Percentiles rank a stretch among this genome's conserved stretches.
Evolutionary conservation across 2,329 filamentous ascomycete genomes (phyloP).

Genomic region (Sclerotinia glacialis): DNA sequence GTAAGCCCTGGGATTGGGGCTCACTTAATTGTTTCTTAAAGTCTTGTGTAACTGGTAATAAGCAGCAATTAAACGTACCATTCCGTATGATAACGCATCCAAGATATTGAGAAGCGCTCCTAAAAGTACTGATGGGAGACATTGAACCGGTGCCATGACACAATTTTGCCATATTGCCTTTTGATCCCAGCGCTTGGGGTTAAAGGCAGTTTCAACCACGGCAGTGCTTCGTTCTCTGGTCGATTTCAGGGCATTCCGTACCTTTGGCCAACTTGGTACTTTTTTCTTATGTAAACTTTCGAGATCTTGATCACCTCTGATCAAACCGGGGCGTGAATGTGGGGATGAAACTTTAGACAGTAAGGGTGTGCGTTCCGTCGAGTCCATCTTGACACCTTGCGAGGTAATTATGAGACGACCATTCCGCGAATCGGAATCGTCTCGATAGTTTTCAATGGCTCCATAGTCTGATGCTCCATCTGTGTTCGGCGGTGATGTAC

Average conservation of each 20-base stretch:
- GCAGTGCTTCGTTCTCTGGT: slow-evolving; percentile 30
- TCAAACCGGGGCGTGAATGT: slow-evolving; percentile 35
- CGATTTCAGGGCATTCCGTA: slow-evolving; percentile 31
- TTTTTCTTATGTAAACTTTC: slow-evolving; percentile 33
- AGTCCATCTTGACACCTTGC: slow-evolving; percentile 30
- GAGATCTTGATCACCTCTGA: slow-evolving; percentile 37
- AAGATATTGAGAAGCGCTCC: slow-evolving; percentile 88
- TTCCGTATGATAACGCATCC: slow-evolving; percentile 90
- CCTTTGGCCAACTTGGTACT: slow-evolving; percentile 34
- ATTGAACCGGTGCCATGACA: slow-evolving; percentile 65
- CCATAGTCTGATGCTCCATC: slow-evolving; percentile 16
- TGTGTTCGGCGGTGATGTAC: slow-evolving; percentile 27
- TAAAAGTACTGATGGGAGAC: slow-evolving; percentile 81
- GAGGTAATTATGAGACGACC: slow-evolving; percentile 31
- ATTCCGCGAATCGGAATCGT: slow-evolving; percentile 22
- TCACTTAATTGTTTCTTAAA: neutral
- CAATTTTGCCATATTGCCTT: slow-evolving; percentile 61
- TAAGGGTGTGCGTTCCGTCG: slow-evolving; percentile 37
- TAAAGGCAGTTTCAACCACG: slow-evolving; percentile 42
- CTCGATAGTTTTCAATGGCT: slow-evolving; percentile 20
- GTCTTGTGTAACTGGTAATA: neutral
- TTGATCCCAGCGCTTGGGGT: slow-evolving; percentile 71
- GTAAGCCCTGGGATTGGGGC: neutral
- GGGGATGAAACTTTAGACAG: slow-evolving; percentile 29
- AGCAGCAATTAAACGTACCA: slow-evolving; percentile 32